A percentile compares a stretch with the other conserved stretches of the same genome.
phyloP scores from a whole-genome alignment of 352 stramenopile genomes.

The Peronospora tabacina region DNA sequence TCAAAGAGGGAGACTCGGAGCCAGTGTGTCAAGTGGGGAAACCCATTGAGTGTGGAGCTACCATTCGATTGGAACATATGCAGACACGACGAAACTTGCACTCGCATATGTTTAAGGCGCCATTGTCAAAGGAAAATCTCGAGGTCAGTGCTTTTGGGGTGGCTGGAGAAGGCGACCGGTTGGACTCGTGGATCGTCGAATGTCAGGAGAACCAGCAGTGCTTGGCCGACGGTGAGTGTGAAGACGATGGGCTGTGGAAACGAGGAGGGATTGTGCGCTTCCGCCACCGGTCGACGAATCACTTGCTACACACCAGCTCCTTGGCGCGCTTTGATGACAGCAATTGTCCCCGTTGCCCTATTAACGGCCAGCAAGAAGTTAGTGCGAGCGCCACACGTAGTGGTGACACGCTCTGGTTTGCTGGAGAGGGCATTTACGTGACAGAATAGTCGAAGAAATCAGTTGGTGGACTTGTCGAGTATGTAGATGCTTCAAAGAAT shows the following conservation, averaged over 20 bases:
- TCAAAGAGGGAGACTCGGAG: constrained; percentile 64
- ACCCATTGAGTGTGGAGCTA: constrained; percentile 55
- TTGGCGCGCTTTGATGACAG: constrained; percentile 59
- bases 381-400: constrained; percentile 41
- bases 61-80: constrained; percentile 70
- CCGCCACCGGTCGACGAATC: constrained; percentile 45
- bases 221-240: constrained; percentile 54
- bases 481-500: constrained; percentile 1
- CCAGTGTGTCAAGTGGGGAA: constrained; percentile 38
- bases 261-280: constrained; percentile 63
- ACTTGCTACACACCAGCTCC: constrained; percentile 45
- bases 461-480: not conserved
- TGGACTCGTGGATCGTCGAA: constrained; percentile 72
- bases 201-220: constrained; percentile 69
- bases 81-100: constrained; percentile 71
- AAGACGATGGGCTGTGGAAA: constrained; percentile 70
- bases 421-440: constrained; percentile 78
- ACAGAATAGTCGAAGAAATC: constrained; percentile 28
- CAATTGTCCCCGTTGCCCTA: constrained; percentile 76
- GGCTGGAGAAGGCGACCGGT: constrained; percentile 59
- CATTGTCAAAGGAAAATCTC: constrained; percentile 46
- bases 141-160: constrained; percentile 81
- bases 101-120: constrained; percentile 62
- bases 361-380: constrained; percentile 83
- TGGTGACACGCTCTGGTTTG: constrained; percentile 68